Evolutionary conservation across 164 flowering plant species (phyloP).

Genomic region (Aristolochia californica): DNA sequence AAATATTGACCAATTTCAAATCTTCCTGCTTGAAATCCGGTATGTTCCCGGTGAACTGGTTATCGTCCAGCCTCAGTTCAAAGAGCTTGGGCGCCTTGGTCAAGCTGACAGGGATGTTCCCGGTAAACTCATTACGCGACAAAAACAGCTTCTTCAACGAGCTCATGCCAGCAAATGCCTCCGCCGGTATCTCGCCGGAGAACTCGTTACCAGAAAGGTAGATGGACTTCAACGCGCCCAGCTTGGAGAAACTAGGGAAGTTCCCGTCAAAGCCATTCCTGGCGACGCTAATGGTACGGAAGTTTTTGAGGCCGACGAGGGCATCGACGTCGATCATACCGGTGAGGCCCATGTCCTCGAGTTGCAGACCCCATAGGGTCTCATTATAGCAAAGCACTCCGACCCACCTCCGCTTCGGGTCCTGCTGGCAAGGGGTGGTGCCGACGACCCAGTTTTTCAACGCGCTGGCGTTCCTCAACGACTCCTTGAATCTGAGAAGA

Average conservation of each 20-base stretch:
- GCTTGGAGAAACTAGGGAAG: conserved; percentile 14
- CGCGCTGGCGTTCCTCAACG: conserved; percentile 3
- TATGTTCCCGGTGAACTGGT: conserved; percentile 29
- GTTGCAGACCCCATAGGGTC: conserved; percentile 3
- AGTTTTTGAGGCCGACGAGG: conserved; percentile 23
- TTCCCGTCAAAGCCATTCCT: conserved; percentile 30
- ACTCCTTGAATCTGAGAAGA: conserved; percentile 3
- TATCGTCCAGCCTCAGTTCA: conserved; percentile 33
- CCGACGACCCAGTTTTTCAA: conserved; percentile 1
- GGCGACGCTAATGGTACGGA: conserved; percentile 30
- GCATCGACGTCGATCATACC: conserved; percentile 21
- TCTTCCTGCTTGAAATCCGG: conserved; percentile 30
- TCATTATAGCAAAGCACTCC: conserved; percentile 4
- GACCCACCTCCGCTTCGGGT: neutral
- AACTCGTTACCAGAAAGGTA: conserved; percentile 7
- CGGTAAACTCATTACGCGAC: conserved; percentile 30
- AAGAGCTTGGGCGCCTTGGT: conserved; percentile 12
- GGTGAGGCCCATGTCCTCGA: conserved; percentile 19
- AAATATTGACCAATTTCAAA: conserved; percentile 33
- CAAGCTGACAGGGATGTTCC: conserved; percentile 28
- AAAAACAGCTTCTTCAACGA: conserved; percentile 29
- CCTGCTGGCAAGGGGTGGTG: conserved; percentile 1
- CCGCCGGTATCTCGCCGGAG: conserved; percentile 7
- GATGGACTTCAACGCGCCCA: conserved; percentile 5
- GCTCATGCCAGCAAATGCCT: conserved; percentile 25